Evolutionary conservation across 495 filamentous ascomycete species (phyloP).

Genomic region (Aspergillus affinis): DNA sequence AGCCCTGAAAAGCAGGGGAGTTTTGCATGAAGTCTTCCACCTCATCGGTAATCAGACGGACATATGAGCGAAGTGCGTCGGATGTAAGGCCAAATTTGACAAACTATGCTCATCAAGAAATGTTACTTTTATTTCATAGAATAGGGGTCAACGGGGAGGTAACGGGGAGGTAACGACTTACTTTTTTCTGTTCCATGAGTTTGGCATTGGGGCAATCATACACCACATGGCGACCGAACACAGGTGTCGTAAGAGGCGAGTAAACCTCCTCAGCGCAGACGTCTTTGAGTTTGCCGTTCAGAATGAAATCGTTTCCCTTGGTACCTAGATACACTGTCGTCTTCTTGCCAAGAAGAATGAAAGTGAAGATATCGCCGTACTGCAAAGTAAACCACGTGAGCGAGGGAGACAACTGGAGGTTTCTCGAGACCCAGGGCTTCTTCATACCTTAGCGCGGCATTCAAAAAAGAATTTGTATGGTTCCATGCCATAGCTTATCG

Average conservation of each 20-base stretch:
- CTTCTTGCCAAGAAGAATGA: constrained; percentile 62
- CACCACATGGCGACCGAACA: constrained; percentile 63
- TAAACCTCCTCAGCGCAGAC: constrained; percentile 67
- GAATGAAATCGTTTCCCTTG: constrained; percentile 62
- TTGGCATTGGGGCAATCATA: constrained; percentile 67
- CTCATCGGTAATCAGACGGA: constrained; percentile 55
- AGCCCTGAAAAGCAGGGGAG: constrained; percentile 44
- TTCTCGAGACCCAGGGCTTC: not conserved
- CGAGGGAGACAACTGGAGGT: not conserved
- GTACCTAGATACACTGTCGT: constrained; percentile 61
- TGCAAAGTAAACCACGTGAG: constrained; percentile 19
- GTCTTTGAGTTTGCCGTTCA: constrained; percentile 61
- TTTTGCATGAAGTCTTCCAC: constrained; percentile 51
- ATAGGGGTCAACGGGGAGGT: constrained; percentile 4
- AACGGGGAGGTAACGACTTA: constrained; percentile 16
- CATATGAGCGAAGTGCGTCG: constrained; percentile 62
- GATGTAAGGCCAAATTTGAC: constrained; percentile 65
- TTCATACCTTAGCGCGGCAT: constrained; percentile 52
- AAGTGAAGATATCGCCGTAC: constrained; percentile 68
- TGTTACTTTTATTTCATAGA: not conserved
- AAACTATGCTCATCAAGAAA: constrained; percentile 44
- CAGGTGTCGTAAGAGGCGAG: constrained; percentile 58
- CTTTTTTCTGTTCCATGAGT: constrained; percentile 71
- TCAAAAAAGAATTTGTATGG: constrained; percentile 61
- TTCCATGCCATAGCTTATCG: constrained; percentile 64